Evolutionary conservation across 2,329 filamentous ascomycete species (phyloP), one percentile per base, ranked within the genome.

Genomic region (Magnaporthiopsis incrustans): DNA sequence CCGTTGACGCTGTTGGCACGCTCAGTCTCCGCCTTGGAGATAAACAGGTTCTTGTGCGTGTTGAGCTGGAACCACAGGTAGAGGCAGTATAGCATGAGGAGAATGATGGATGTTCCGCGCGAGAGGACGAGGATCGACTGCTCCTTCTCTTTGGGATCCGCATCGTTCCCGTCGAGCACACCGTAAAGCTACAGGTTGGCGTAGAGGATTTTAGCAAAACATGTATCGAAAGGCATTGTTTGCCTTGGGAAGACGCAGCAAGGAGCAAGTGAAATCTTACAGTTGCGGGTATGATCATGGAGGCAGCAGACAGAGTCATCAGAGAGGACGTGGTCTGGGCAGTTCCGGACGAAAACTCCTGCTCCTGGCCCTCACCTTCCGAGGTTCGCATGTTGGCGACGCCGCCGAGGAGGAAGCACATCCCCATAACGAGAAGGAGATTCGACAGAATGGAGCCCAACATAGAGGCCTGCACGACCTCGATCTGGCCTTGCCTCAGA

Each of bases 391-490:
- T 82, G 77, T 87, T 86, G 67, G 82, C 81, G 66, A 92, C 78
- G 38, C 90, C 90, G 64, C 90, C 90, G 64, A 90, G 83, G 68
- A 92, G 80, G 78, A 92, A 92, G 76, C 89, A 92, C 82, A 90
- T 91, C 70, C 89, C 89, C 73, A 92, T 83, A 60, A 92, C 94
- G 27, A 98, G 85, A 10, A 98, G 83, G 68, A 97, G 88, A 76
- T 98, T 98, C 68, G 94, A 97, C 56, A 98, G 82, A 70, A 98
- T 96, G 72, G 91, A 96, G 60, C 95, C 94, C 44, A 98, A 87
- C 93, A 98, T 98, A 68, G 92, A 96, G 26, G 94, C 90, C 78
- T 98, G 95, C n/a, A 98, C 94, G 68, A 98, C 93, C 71, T 94
- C 88, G 73, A 97, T 96, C 77, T 98, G 90, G 67, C 87, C 86